Conservation (phyloP, 306 rosid genomes). For the Prinsepia uniflora region DNA sequence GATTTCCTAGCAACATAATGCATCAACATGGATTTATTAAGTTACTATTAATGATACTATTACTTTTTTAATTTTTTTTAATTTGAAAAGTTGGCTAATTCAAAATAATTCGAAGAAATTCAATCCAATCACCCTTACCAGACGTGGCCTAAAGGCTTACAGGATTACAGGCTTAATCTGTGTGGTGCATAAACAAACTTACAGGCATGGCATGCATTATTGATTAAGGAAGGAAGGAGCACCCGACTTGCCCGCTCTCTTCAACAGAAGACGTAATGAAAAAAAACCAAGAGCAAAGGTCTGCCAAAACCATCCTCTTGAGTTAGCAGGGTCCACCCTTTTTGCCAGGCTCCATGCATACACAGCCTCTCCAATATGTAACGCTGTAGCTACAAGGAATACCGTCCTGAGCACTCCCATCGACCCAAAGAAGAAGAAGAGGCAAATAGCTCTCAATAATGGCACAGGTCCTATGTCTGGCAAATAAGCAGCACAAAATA, state of each 20-base stretch:
- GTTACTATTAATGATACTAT: no score
- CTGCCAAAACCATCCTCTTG: slow-evolving; percentile 89
- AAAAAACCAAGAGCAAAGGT: slow-evolving; percentile 62
- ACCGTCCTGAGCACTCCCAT: slow-evolving; percentile 45
- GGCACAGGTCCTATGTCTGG: slow-evolving; percentile 65
- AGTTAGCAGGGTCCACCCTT: slow-evolving; percentile 69
- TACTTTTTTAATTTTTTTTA: no score
- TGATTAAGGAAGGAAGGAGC: neutral
- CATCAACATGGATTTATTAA: no score
- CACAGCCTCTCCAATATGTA: slow-evolving; percentile 55
- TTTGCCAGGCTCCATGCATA: slow-evolving; percentile 74
- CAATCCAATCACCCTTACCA: no score
- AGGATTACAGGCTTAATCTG: neutral
- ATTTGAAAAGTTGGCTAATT: no score
- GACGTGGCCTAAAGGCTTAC: no score
- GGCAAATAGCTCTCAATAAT: slow-evolving; percentile 44
- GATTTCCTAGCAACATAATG: no score
- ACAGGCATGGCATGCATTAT: neutral
- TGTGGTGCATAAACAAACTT: neutral
- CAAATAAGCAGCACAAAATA: slow-evolving; percentile 65
- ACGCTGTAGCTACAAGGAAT: slow-evolving; percentile 33
- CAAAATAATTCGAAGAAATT: no score
- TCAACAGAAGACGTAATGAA: slow-evolving; percentile 71
- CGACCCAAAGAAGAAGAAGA: slow-evolving; percentile 60
- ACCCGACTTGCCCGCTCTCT: slow-evolving; percentile 38